Base-by-base conservation (phyloP, 2,329 filamentous ascomycete species). In the Leptographium flavum region DNA sequence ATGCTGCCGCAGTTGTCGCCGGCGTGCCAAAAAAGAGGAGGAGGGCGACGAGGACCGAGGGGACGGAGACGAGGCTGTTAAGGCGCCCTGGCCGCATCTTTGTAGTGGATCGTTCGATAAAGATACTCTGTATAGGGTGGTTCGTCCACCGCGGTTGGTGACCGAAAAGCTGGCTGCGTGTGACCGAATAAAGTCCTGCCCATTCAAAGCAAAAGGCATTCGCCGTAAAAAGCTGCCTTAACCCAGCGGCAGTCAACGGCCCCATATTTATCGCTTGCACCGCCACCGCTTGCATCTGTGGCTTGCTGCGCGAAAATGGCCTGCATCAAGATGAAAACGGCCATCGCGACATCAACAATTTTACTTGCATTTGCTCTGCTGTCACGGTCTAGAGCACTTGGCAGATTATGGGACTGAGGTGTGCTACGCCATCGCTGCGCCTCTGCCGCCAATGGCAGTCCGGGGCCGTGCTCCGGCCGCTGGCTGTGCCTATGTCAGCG, bases 11-110 rank as follows among this genome's bases (percentile, higher is more conserved):
- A 3, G 47, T 45, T 2, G 13, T 22, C 6, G 45, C 33, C 5
- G 49, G 38, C 4, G 45, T 23, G 3, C 27, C 22, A 3, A 50
- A 30, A 10, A 50, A 27, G 21, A 47, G 21, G 7, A 48, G 13
- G 27, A 41, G 39, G 27, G 17, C 25, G 17, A 22, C 17, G 11
- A 21, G 28, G 25, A 39, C 9, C 23, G 38, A 39, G 15, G 33
- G 43, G 2, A 6, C 38, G 6, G 30, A 30, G 8, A 40, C 4
- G n/a, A 35, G 37, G 27, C 37, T 25, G 17, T 30, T 21, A 7
- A 23, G 22, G 30, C 31, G 21, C 21, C 22, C 31, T 21, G n/a
- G 22, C 40, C 31, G 25, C 40, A 42, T 42, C 22, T 42, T 36
- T 22, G 10, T 10, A 10, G 25, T 27, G 25, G 5, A 5, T 27